A percentile compares a stretch with the other conserved stretches of the same genome.
These are phyloP conservation scores for Trichoderma arundinaceum DNA, from an alignment of 2,329 filamentous ascomycete species.

Conservation along the genomic window DNA sequence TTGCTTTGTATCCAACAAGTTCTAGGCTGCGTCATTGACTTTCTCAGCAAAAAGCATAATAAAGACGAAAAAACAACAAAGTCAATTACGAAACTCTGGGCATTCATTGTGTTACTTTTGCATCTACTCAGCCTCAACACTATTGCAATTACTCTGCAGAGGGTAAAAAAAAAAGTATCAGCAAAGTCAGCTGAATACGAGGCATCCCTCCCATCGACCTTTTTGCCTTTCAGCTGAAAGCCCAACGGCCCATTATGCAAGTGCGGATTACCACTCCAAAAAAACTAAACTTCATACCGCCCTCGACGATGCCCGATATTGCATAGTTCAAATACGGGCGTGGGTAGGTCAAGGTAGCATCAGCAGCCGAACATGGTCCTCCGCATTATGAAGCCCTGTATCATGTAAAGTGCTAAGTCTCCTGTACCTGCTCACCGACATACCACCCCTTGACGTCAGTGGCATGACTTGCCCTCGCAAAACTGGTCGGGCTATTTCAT, in stretches of 20 bases:
- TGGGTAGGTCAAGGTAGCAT: no score
- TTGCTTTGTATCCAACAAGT: no score
- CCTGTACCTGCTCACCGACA: constrained; percentile 23
- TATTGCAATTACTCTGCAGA: not conserved
- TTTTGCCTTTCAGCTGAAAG: no score
- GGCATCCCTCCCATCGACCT: not conserved
- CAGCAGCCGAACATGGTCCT: no score
- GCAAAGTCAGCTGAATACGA: not conserved
- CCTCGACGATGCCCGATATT: not conserved
- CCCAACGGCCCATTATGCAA: no score
- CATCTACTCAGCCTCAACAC: not conserved
- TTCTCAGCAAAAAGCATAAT: not conserved
- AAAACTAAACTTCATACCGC: no score
- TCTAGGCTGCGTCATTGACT: no score
- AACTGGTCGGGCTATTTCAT: not conserved
- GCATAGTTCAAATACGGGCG: not conserved
- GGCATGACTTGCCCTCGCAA: not conserved
- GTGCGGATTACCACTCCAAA: no score
- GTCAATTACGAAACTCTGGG: no score
- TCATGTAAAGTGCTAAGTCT: constrained; percentile 11
- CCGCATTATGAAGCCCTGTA: not conserved
- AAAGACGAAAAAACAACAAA: not conserved
- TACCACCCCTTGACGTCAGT: constrained; percentile 22
- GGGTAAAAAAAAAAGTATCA: not conserved
- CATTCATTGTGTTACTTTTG: no score